Evolutionary conservation across 495 filamentous ascomycete genomes (phyloP).

Genomic region (Neurospora sp.): DNA sequence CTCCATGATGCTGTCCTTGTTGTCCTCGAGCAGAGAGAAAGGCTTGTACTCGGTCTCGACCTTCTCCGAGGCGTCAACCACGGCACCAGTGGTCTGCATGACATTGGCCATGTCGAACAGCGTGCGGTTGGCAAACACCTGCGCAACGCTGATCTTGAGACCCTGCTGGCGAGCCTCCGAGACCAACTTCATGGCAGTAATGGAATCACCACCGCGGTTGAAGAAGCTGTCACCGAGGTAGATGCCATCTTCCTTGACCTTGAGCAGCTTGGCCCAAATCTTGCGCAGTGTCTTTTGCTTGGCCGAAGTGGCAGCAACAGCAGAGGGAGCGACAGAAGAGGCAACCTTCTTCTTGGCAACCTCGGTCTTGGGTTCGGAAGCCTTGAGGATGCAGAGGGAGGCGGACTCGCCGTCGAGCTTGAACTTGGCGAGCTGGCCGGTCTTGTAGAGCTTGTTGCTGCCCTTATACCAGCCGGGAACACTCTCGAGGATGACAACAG

Average conservation of each 20-base stretch:
- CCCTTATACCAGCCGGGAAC: too few relatives aligned
- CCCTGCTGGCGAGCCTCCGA: conserved; percentile 43
- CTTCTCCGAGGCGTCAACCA: not conserved
- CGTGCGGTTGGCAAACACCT: conserved; percentile 40
- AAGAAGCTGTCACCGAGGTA: conserved; percentile 50
- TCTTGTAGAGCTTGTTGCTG: conserved; percentile 16
- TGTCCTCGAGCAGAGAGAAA: conserved; percentile 12
- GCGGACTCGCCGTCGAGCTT: conserved; percentile 2
- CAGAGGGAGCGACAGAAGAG: not conserved
- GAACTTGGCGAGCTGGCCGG: conserved; percentile 22
- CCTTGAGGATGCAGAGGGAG: conserved; percentile 4
- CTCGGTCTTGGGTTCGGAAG: conserved; percentile 2
- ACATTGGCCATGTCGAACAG: conserved; percentile 36
- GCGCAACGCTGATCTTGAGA: conserved; percentile 44
- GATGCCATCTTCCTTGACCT: conserved; percentile 29
- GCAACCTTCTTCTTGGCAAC: conserved; percentile 5
- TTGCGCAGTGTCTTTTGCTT: conserved; percentile 27
- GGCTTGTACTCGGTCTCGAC: conserved; percentile 21
- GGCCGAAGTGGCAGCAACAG: conserved; percentile 15
- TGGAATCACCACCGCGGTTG: conserved; percentile 57
- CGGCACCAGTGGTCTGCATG: conserved; percentile 6
- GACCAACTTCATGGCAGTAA: conserved; percentile 59
- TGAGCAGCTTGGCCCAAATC: conserved; percentile 26
- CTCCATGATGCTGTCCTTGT: not conserved
- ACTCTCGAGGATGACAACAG: too few relatives aligned